These are phyloP conservation scores for Coemansia biformis DNA, from an alignment of 192 early-diverging fungal genomes.

Conservation along the genomic window DNA sequence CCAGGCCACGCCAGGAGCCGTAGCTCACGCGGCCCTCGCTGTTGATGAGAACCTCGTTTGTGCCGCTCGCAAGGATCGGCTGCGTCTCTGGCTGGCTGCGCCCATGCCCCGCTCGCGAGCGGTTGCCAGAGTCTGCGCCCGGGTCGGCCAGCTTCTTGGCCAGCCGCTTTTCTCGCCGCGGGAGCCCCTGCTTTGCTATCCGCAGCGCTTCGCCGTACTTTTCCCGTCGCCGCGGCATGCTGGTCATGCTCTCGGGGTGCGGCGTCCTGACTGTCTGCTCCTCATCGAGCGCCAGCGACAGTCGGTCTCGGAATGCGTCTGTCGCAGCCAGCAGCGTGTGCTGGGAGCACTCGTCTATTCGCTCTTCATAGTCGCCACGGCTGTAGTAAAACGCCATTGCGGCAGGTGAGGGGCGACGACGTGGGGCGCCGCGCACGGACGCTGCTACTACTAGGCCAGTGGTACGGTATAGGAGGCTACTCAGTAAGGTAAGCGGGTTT, in stretches of 20 bases:
- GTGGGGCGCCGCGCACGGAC: no score
- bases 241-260: background rate
- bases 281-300: no score
- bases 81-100: no score
- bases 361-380: conserved; percentile 25
- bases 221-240: conserved; percentile 9
- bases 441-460: no score
- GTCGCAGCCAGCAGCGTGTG: background rate
- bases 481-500: no score
- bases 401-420: no score
- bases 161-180: conserved; percentile 18
- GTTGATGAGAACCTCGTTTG: conserved; percentile 30
- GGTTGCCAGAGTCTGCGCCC: background rate
- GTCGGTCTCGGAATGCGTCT: no score
- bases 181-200: no score
- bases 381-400: conserved; percentile 45
- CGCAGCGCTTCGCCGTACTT: conserved; percentile 22
- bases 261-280: no score
- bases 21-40: conserved; percentile 47
- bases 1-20: conserved; percentile 41
- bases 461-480: no score
- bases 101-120: no score
- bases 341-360: conserved; percentile 6
- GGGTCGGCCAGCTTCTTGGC: conserved; percentile 31
- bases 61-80: background rate